Percentiles rank a stretch among this genome's conserved stretches.
phyloP scores from a whole-genome alignment of 177 flowering plant genomes.

The Vitis hybrid region DNA sequence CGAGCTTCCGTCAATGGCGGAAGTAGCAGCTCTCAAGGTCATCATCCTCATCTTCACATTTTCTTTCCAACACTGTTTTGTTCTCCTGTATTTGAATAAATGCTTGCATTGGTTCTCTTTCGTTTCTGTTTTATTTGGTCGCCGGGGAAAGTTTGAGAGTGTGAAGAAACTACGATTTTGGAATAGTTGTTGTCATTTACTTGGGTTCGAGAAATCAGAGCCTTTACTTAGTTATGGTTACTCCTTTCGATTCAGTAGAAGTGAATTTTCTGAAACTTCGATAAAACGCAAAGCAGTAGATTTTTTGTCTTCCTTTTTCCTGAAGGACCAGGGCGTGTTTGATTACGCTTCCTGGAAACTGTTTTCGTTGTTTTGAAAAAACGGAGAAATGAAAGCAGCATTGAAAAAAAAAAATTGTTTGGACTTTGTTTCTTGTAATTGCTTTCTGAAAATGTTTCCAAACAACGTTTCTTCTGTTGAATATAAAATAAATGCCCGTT shows the following conservation, averaged over 20 bases:
- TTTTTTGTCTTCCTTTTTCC: neutral
- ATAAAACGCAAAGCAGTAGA: no score
- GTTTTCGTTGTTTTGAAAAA: no score
- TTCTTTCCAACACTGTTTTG: neutral
- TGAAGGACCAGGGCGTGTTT: no score
- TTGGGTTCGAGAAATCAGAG: neutral
- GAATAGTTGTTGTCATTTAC: neutral
- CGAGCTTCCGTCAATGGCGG: slow-evolving; percentile 50
- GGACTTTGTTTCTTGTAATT: no score
- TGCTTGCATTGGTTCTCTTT: neutral
- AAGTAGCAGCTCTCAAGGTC: slow-evolving; percentile 39
- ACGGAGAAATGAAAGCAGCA: no score
- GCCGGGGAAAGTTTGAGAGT: neutral
- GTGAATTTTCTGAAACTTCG: no score
- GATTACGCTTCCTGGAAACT: no score
- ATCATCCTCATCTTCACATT: neutral
- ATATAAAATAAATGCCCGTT: no score
- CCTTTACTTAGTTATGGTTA: neutral
- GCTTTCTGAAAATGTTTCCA: no score
- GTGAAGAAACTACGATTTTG: neutral
- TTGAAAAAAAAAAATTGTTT: no score
- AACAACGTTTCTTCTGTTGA: no score
- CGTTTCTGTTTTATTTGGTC: neutral
- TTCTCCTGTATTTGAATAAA: neutral
- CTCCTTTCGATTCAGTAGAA: neutral